Conservation (phyloP, 2,329 filamentous ascomycete genomes). For the Ophiostoma quercus region DNA sequence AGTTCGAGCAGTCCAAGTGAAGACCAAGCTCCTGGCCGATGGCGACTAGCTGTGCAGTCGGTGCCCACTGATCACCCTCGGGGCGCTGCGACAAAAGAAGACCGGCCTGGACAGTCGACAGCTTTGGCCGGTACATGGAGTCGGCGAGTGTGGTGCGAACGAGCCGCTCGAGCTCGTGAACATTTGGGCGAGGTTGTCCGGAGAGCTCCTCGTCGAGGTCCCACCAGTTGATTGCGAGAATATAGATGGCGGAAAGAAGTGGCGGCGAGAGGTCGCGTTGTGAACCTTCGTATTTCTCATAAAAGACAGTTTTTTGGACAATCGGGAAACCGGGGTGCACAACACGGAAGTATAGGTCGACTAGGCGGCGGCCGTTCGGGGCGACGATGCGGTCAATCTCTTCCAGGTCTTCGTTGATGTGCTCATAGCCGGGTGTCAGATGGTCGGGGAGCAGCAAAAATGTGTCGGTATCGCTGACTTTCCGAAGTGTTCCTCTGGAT, state of each 20-base stretch:
- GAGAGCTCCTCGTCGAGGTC: constrained; percentile 51
- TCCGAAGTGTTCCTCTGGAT: constrained; percentile 62
- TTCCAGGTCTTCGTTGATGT: constrained; percentile 61
- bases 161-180: constrained; percentile 35
- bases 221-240: constrained; percentile 59
- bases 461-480: constrained; percentile 71
- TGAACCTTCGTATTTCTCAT: constrained; percentile 55
- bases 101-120: constrained; percentile 52
- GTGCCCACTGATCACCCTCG: constrained; percentile 43
- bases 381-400: constrained; percentile 63
- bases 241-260: constrained; percentile 55
- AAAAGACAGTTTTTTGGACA: constrained; percentile 55
- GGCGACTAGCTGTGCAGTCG: constrained; percentile 51
- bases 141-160: constrained; percentile 42
- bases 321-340: constrained; percentile 56
- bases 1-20: constrained; percentile 56
- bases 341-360: constrained; percentile 63
- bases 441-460: constrained; percentile 76
- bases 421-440: constrained; percentile 65
- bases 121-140: constrained; percentile 48
- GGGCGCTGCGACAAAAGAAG: constrained; percentile 49
- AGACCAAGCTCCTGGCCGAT: constrained; percentile 55
- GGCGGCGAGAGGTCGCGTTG: constrained; percentile 56
- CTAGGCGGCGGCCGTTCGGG: constrained; percentile 56
- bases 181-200: constrained; percentile 40